Evolutionary conservation across 768 basidiomycete genomes (phyloP).

Genomic region (Rubroboletus pulcherrimus): DNA sequence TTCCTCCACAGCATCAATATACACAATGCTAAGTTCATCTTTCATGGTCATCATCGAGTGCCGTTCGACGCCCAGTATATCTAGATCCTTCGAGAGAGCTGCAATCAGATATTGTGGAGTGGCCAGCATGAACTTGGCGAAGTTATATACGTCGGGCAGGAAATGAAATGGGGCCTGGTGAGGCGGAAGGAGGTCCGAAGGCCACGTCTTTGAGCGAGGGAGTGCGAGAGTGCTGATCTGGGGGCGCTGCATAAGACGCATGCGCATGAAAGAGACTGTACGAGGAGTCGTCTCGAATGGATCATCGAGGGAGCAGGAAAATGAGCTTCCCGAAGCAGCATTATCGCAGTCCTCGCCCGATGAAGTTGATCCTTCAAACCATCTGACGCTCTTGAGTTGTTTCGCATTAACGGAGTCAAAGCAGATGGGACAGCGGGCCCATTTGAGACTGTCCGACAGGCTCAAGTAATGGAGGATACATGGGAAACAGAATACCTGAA

Average conservation of each 20-base stretch:
- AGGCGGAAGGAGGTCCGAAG: slow-evolving; percentile 85
- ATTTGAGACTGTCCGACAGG: slow-evolving; percentile 76
- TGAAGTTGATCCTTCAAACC: slow-evolving; percentile 58
- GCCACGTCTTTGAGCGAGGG: slow-evolving; percentile 90
- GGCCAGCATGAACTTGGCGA: slow-evolving; percentile 95
- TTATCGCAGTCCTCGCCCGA: slow-evolving; percentile 29
- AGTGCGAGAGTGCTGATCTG: slow-evolving; percentile 94
- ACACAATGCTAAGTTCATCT: slow-evolving; percentile 75
- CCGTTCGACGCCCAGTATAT: slow-evolving; percentile 69
- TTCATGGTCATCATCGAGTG: slow-evolving; percentile 58
- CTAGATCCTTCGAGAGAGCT: slow-evolving; percentile 70
- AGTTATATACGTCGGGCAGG: slow-evolving; percentile 83
- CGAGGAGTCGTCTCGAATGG: slow-evolving; percentile 40
- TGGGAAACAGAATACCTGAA: slow-evolving; percentile 88
- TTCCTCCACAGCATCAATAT: slow-evolving; percentile 73
- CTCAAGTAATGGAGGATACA: slow-evolving; percentile 91
- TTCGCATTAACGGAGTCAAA: slow-evolving; percentile 88
- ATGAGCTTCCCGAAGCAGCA: slow-evolving; percentile 35
- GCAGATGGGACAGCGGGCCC: slow-evolving; percentile 94
- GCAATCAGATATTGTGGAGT: slow-evolving; percentile 79
- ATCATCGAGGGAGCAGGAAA: slow-evolving; percentile 40
- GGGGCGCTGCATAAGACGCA: slow-evolving; percentile 91
- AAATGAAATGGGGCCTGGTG: slow-evolving; percentile 96
- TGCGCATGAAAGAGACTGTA: slow-evolving; percentile 60
- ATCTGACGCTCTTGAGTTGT: slow-evolving; percentile 91